phyloP scores from a whole-genome alignment of 441 rosid species.

The Brassica balearica region DNA sequence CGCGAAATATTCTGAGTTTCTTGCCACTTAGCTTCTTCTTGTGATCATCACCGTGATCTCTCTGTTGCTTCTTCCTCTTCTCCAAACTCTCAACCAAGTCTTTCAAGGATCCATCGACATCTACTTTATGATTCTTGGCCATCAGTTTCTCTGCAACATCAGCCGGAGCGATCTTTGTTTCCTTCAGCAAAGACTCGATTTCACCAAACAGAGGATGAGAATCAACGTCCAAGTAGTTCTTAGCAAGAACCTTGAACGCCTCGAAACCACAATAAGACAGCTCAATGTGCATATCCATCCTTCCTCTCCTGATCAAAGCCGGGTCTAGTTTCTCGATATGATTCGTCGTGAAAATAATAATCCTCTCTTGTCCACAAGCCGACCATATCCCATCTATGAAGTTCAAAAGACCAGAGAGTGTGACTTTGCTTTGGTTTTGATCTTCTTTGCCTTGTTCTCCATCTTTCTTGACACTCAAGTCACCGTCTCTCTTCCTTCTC shows the following conservation, averaged over 20 bases:
- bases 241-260: slow-evolving; percentile 69
- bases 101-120: slow-evolving; percentile 54
- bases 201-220: slow-evolving; percentile 49
- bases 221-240: slow-evolving; percentile 60
- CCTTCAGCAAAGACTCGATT: slow-evolving; percentile 48
- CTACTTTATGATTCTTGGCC: slow-evolving; percentile 58
- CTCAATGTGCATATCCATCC: slow-evolving; percentile 82
- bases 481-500: slow-evolving; percentile 51
- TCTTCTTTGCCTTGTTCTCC: slow-evolving; percentile 54
- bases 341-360: slow-evolving; percentile 68
- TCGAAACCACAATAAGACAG: slow-evolving; percentile 65
- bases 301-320: slow-evolving; percentile 73
- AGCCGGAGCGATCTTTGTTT: slow-evolving; percentile 64
- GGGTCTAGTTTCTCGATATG: slow-evolving; percentile 69
- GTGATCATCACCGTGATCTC: slow-evolving; percentile 5
- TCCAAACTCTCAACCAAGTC: slow-evolving; percentile 29
- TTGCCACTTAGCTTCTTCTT: background rate
- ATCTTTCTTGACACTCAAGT: slow-evolving; percentile 40
- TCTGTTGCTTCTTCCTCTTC: slow-evolving; percentile 11
- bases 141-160: slow-evolving; percentile 82
- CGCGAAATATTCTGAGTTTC: slow-evolving; percentile 15
- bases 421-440: slow-evolving; percentile 50
- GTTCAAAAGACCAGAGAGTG: slow-evolving; percentile 76
- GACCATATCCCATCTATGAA: slow-evolving; percentile 84
- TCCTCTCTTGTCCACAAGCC: slow-evolving; percentile 69